Percentiles rank a stretch among this genome's conserved stretches.
Conservation (phyloP, 768 basidiomycete species). For the Ephemerocybe angulata region DNA sequence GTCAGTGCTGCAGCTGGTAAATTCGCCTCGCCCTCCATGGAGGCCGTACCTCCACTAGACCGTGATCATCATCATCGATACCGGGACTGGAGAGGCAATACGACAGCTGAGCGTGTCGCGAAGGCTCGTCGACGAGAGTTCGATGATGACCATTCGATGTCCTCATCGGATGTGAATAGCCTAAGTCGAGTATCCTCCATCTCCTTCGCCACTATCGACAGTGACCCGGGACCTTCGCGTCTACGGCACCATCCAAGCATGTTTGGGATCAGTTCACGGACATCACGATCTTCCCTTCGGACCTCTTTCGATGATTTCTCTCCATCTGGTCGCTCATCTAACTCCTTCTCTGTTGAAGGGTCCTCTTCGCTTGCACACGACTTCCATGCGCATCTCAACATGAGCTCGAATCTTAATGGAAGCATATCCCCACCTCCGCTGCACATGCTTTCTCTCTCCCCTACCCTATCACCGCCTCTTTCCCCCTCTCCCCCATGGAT, state of each 20-base stretch:
- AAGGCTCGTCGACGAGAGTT: constrained; percentile 81
- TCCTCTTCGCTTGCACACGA: constrained; percentile 60
- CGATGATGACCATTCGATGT: constrained; percentile 91
- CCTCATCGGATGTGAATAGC: constrained; percentile 81
- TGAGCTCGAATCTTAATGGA: constrained; percentile 59
- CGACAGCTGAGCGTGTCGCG: constrained; percentile 54
- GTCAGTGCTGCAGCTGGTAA: constrained; percentile 61
- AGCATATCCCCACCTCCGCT: constrained; percentile 75
- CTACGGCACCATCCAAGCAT: constrained; percentile 56
- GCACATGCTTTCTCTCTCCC: constrained; percentile 69
- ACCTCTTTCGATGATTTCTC: constrained; percentile 74
- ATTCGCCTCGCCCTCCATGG: constrained; percentile 32
- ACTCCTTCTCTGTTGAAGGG: constrained; percentile 73
- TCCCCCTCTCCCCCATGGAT: constrained; percentile 54
- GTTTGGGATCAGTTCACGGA: constrained; percentile 69
- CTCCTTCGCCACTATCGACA: constrained; percentile 81
- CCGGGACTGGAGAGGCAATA: constrained; percentile 45
- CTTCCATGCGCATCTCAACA: constrained; percentile 70
- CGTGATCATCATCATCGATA: constrained; percentile 33
- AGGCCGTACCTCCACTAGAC: constrained; percentile 24
- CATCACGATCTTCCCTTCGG: constrained; percentile 71
- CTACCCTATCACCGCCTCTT: constrained; percentile 49
- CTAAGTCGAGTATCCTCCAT: constrained; percentile 70
- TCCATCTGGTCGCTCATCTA: constrained; percentile 71
- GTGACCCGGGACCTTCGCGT: constrained; percentile 77